Percentiles rank a stretch among this genome's conserved stretches.
These are phyloP conservation scores for Rhizopogon vesiculosus DNA, from an alignment of 768 basidiomycete genomes.

Conservation along the genomic window DNA sequence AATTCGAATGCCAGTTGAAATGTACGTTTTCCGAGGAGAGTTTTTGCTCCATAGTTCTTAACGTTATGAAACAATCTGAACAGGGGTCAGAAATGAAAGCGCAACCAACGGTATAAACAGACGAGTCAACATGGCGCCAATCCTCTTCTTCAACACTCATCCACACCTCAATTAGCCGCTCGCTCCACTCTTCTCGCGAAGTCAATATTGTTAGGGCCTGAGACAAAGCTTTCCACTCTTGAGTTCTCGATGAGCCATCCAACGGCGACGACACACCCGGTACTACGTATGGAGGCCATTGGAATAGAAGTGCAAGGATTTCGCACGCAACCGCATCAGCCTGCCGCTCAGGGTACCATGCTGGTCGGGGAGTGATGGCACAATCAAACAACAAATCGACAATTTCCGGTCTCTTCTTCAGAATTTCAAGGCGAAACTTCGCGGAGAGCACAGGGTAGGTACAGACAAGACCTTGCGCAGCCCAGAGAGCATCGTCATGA, in stretches of 20 bases:
- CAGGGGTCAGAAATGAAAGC: background rate
- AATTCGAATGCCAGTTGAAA: slow-evolving; percentile 16
- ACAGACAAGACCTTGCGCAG: slow-evolving; percentile 9
- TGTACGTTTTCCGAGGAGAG: slow-evolving; percentile 1
- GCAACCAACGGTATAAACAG: background rate
- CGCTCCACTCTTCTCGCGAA: slow-evolving; percentile 17
- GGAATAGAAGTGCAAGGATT: slow-evolving; percentile 17
- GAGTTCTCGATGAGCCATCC: slow-evolving; percentile 4
- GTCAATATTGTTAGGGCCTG: slow-evolving; percentile 17
- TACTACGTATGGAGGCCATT: slow-evolving; percentile 10
- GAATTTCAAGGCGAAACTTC: slow-evolving; percentile 9
- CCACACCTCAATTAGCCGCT: slow-evolving; percentile 17
- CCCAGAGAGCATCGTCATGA: slow-evolving; percentile 8
- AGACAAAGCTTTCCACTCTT: slow-evolving; percentile 13
- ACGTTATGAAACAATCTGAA: slow-evolving; percentile 13
- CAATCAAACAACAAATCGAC: slow-evolving; percentile 15
- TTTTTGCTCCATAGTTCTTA: slow-evolving; percentile 14
- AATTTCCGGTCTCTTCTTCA: slow-evolving; percentile 9
- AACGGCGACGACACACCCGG: slow-evolving; percentile 12
- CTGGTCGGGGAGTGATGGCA: slow-evolving; percentile 14
- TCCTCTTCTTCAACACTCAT: slow-evolving; percentile 20
- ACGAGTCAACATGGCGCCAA: slow-evolving; percentile 14
- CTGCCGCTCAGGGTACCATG: slow-evolving; percentile 26
- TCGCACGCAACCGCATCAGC: slow-evolving; percentile 19
- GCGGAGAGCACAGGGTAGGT: slow-evolving; percentile 1